Base-by-base conservation (phyloP, 352 stramenopile genomes). In the Globisporangium yorkense region DNA sequence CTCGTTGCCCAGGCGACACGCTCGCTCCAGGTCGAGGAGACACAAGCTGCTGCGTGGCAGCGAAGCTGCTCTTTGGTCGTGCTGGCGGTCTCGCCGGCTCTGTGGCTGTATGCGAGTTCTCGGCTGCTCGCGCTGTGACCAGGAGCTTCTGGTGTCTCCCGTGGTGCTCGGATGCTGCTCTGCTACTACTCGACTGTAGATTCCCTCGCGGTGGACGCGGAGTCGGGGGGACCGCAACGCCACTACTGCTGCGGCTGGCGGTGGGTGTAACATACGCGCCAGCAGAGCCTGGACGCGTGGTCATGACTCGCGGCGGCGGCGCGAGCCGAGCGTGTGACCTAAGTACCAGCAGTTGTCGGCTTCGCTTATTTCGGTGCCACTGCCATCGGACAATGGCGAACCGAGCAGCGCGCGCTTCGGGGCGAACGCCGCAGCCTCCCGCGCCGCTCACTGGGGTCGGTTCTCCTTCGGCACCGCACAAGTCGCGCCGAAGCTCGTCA, bases 251-350 rank as follows among this genome's bases (percentile, higher is more conserved):
- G 66, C 63, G 8, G 70, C 64, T 45, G 62, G 35, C 12, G 37
- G 10, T 18, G 37, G 13, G 16, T 43, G 37, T 5, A 43, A 3
- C 12, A 18, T 43, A 43, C 37, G 4, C 13, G 37, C 37, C 37
- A 43, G 37, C 37, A 13, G 37, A 43, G 37, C 12, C 63, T 27
- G 66, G 70, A 41, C 70, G 52, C 4, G 62, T 45, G 48, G 74
- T 72, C 27, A 70, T 43, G 49, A 76, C 43, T 54, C 54, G 57
- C 50, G 67, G 67, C 21, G 63, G 59, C 31, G 63, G 59, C 31
- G 56, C 56, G 43, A 56, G n/a, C 6, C 54, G 56, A 43, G 37
- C 8, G 37, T 27, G 24, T 27, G 24, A 27, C 24, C 24, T 27
- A 1, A 27, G 24, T 27, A 1, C 24, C 24, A 27, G 24, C 24